Percentiles rank a stretch among this genome's conserved stretches.
Conservation (phyloP, 2,329 filamentous ascomycete species). For the Chaetoscypha palmicola region DNA sequence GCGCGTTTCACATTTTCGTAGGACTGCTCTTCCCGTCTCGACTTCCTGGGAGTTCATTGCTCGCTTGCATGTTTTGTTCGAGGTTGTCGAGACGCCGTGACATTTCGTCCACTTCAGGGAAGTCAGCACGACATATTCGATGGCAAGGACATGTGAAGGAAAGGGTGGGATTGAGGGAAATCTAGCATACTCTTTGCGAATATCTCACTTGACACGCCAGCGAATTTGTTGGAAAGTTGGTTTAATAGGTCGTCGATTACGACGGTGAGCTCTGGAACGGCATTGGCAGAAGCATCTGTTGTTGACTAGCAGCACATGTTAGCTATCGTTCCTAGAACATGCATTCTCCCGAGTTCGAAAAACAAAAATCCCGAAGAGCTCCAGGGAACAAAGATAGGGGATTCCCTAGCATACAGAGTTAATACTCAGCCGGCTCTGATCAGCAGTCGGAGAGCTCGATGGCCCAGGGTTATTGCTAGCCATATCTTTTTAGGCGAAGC, state of each 20-base stretch:
- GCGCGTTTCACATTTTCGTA: slow-evolving; percentile 1
- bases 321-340: no score
- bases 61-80: slow-evolving; percentile 34
- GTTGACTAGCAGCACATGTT: not conserved
- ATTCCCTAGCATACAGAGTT: slow-evolving; percentile 7
- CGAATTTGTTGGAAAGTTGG: slow-evolving; percentile 78
- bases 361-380: no score
- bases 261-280: slow-evolving; percentile 27
- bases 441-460: not conserved
- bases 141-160: not conserved
- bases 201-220: slow-evolving; percentile 75
- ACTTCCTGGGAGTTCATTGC: slow-evolving; percentile 14
- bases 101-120: slow-evolving; percentile 80
- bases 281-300: slow-evolving; percentile 17
- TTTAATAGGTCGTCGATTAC: slow-evolving; percentile 85
- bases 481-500: not conserved
- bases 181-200: slow-evolving; percentile 75
- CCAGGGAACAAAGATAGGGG: no score
- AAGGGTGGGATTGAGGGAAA: no score
- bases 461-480: not conserved
- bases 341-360: no score
- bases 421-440: not conserved
- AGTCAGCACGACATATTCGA: not conserved
- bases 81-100: slow-evolving; percentile 76
- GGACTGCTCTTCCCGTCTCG: slow-evolving; percentile 20